A percentile compares a stretch with the other conserved stretches of the same genome.
These are phyloP conservation scores for Colletotrichum kahawae DNA, from an alignment of 2,329 filamentous ascomycete species.

Conservation along the genomic window DNA sequence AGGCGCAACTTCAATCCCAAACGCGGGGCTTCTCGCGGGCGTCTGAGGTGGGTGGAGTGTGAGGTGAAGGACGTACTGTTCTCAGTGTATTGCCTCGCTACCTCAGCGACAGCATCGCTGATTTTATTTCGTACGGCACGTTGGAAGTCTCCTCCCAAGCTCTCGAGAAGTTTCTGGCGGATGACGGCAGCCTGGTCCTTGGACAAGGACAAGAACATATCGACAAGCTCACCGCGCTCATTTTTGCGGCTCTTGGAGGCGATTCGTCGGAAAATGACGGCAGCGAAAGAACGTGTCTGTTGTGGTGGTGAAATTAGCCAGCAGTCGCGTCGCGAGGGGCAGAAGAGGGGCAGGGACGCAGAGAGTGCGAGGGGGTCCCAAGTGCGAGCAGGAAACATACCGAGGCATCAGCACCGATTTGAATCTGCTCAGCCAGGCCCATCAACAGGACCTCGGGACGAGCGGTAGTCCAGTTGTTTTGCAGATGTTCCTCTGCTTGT, in stretches of 20 bases:
- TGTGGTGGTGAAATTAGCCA: background rate
- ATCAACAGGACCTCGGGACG: constrained; percentile 89
- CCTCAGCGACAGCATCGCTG: constrained; percentile 94
- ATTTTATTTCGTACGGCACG: constrained; percentile 89
- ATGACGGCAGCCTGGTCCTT: constrained; percentile 78
- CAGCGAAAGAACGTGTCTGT: constrained; percentile 87
- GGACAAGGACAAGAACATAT: constrained; percentile 84
- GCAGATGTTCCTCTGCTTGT: constrained; percentile 88
- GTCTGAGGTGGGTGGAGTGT: background rate
- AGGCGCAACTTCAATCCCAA: background rate
- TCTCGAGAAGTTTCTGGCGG: constrained; percentile 81
- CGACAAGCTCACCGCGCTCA: constrained; percentile 71
- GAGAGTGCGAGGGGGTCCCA: background rate
- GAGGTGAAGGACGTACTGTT: constrained; percentile 66
- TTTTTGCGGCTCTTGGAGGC: constrained; percentile 87
- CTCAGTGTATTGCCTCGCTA: constrained; percentile 93
- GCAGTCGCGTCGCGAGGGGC: background rate
- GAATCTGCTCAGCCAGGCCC: constrained; percentile 92
- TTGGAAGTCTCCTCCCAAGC: constrained; percentile 74
- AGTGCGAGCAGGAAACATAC: constrained; percentile 49
- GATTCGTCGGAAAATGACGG: constrained; percentile 93
- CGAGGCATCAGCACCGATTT: constrained; percentile 73
- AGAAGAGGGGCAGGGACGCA: constrained; percentile 19
- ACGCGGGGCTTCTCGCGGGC: background rate
- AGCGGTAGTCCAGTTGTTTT: constrained; percentile 84